A percentile compares a stretch with the other conserved stretches of the same genome.
Evolutionary conservation across 2,329 filamentous ascomycete genomes (phyloP).

Genomic region (Exophiala aquamarina): DNA sequence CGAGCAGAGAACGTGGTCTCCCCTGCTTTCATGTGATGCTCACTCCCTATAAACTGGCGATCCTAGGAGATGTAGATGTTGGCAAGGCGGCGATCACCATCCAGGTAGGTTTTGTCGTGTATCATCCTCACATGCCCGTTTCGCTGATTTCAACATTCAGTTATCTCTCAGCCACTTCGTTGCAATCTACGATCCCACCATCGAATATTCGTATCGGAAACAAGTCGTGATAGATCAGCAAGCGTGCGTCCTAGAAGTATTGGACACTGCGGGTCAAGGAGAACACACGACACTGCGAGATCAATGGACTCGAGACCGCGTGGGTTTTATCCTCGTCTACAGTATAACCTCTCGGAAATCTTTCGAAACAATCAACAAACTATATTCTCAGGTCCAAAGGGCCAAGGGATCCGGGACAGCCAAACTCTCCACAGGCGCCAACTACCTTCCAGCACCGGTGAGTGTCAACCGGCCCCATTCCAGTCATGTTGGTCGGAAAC

Average conservation of each 20-base stretch:
- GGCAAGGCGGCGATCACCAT: conserved; percentile 94
- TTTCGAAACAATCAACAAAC: conserved; percentile 90
- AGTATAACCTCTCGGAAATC: conserved; percentile 97
- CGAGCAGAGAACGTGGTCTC: no score
- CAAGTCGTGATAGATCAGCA: conserved; percentile 85
- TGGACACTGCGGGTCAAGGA: conserved; percentile 96
- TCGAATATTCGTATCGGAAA: conserved; percentile 68
- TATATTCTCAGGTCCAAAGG: conserved; percentile 94
- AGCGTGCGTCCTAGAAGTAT: conserved; percentile 94
- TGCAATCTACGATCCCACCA: conserved; percentile 76
- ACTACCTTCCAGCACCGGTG: conserved; percentile 51
- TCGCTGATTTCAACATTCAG: conserved; percentile 44
- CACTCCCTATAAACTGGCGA: conserved; percentile 97
- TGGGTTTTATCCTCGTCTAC: conserved; percentile 96
- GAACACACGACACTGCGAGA: conserved; percentile 96
- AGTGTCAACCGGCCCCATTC: conserved; percentile 59
- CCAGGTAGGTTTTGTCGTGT: conserved; percentile 49
- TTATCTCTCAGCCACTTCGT: conserved; percentile 98
- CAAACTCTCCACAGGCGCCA: conserved; percentile 52
- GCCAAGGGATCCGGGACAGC: conserved; percentile 81
- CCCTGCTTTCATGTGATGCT: no score
- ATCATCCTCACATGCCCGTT: neutral
- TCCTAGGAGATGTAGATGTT: conserved; percentile 89
- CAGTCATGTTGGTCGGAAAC: conserved; percentile 98
- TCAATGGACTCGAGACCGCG: conserved; percentile 97